A percentile compares a stretch with the other conserved stretches of the same genome.
Conservation (phyloP, 2,329 filamentous ascomycete species). For the Zymoseptoria pseudotritici region DNA sequence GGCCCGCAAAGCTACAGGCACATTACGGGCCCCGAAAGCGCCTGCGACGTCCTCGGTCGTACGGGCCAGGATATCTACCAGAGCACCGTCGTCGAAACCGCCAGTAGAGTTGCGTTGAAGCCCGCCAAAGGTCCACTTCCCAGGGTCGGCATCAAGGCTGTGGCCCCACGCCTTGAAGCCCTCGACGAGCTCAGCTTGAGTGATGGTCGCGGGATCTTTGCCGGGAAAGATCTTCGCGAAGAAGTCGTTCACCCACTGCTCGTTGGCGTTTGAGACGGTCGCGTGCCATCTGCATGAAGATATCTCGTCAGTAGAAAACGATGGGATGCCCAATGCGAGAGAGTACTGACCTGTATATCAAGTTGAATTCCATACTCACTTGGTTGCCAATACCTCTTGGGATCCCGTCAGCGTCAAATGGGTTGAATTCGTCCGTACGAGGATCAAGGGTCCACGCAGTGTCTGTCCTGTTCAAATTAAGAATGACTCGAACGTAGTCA, state of each 20-base stretch:
- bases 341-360: slow-evolving; percentile 32
- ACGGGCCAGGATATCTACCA: slow-evolving; percentile 46
- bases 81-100: slow-evolving; percentile 47
- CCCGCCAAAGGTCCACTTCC: slow-evolving; percentile 40
- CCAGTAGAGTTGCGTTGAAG: slow-evolving; percentile 34
- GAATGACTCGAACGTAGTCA: slow-evolving; percentile 72
- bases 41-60: slow-evolving; percentile 53
- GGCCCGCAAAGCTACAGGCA: slow-evolving; percentile 64
- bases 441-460: slow-evolving; percentile 78
- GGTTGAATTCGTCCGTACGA: slow-evolving; percentile 49
- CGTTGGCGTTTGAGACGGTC: slow-evolving; percentile 34
- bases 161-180: background rate
- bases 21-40: slow-evolving; percentile 53
- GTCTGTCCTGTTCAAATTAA: slow-evolving; percentile 64
- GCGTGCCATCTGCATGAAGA: slow-evolving; percentile 35
- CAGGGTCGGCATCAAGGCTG: slow-evolving; percentile 21
- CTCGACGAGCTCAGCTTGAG: background rate
- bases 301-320: background rate
- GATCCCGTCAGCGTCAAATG: background rate
- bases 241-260: slow-evolving; percentile 34
- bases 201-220: background rate
- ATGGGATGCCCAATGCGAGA: background rate
- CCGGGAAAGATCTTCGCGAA: slow-evolving; percentile 9
- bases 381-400: slow-evolving; percentile 38
- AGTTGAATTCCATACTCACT: slow-evolving; percentile 43